Conservation (phyloP, 225 moss, liverwort and hornwort genomes). For the Polytrichum formosum region DNA sequence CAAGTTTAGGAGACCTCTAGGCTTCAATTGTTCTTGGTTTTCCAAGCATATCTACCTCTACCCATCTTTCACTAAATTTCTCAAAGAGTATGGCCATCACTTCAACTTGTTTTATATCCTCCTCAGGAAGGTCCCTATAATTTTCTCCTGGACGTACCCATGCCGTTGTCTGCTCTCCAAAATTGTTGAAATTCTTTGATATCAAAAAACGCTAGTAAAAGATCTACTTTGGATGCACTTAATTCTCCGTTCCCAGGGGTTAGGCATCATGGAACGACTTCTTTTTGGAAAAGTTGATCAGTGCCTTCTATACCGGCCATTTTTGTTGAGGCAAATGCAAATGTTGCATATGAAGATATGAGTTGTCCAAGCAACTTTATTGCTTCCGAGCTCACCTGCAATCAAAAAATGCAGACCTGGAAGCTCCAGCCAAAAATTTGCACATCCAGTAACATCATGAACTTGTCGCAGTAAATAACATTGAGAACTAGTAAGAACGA, state of each 20-base stretch:
- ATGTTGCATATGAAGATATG: conserved; percentile 61
- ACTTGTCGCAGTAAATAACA: no score
- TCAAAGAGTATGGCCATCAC: conserved; percentile 65
- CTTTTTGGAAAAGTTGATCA: conserved; percentile 49
- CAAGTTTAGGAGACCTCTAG: conserved; percentile 66
- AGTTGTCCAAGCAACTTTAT: conserved; percentile 74
- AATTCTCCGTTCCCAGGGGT: conserved; percentile 48
- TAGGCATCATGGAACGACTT: conserved; percentile 82
- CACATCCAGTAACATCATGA: neutral
- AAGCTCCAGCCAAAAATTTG: no score
- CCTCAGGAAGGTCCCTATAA: conserved; percentile 26
- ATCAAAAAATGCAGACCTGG: conserved; percentile 2
- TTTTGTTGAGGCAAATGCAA: conserved; percentile 48
- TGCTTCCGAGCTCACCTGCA: conserved; percentile 77
- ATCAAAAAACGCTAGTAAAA: conserved; percentile 77
- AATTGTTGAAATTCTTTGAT: conserved; percentile 52
- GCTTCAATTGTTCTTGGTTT: conserved; percentile 15
- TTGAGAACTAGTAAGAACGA: no score
- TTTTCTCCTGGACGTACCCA: conserved; percentile 44
- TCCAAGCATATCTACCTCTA: conserved; percentile 2
- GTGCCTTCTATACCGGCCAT: conserved; percentile 20
- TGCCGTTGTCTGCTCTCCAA: conserved; percentile 64
- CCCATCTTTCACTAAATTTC: conserved; percentile 59
- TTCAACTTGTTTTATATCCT: conserved; percentile 45
- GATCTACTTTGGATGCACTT: conserved; percentile 66